Conservation (phyloP, 768 basidiomycete species). For the Boletus edulis region DNA sequence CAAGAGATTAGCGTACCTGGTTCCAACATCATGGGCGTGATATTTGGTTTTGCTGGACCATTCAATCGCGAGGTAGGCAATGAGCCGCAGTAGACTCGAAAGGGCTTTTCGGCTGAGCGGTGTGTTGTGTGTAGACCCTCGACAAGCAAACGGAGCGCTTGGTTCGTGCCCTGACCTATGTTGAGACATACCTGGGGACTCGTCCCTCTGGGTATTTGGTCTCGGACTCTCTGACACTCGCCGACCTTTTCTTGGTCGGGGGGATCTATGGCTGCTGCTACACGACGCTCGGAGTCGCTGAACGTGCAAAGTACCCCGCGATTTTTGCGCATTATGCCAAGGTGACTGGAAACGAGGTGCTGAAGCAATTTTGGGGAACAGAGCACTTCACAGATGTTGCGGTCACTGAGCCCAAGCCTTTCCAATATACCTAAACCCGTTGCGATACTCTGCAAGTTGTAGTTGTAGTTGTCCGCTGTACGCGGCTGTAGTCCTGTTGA, state of each 20-base stretch:
- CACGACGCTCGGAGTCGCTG: conserved; percentile 5
- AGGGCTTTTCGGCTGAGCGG: no score
- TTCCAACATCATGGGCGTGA: not conserved
- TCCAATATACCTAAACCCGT: no score
- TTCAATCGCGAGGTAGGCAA: conserved; percentile 14
- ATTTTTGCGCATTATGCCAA: conserved; percentile 11
- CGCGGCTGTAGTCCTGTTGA: no score
- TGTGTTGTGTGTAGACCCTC: not conserved
- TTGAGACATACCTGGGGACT: conserved; percentile 12
- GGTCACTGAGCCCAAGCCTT: not conserved
- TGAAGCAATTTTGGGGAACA: conserved; percentile 11
- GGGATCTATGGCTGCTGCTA: not conserved
- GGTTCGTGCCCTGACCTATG: conserved; percentile 1
- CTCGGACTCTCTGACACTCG: conserved; percentile 12
- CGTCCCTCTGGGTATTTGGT: conserved; percentile 15
- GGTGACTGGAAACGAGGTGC: conserved; percentile 13
- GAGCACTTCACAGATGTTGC: conserved; percentile 3
- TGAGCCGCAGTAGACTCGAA: no score
- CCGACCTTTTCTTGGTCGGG: conserved; percentile 13
- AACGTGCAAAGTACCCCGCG: conserved; percentile 15
- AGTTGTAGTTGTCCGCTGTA: no score
- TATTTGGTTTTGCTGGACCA: not conserved
- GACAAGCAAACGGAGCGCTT: not conserved
- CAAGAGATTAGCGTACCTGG: conserved; percentile 4
- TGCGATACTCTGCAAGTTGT: no score